Evolutionary conservation across 768 basidiomycete genomes (phyloP).

Genomic region (Punctularia strigosozonata): DNA sequence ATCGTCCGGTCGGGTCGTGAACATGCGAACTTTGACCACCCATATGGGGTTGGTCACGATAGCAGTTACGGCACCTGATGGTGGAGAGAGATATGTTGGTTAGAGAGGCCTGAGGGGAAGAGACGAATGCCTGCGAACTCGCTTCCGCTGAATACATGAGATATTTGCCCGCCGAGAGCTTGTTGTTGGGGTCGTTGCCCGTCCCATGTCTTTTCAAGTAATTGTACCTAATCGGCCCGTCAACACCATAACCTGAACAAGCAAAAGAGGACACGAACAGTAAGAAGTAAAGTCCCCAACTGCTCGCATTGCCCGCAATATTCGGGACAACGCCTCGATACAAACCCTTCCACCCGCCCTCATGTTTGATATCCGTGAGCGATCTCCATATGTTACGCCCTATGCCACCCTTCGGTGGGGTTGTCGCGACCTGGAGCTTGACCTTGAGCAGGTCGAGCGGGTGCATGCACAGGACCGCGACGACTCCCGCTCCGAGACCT

Average conservation of each 20-base stretch:
- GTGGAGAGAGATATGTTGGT: slow-evolving; percentile 8
- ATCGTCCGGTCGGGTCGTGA: slow-evolving; percentile 60
- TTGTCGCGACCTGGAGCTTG: slow-evolving; percentile 81
- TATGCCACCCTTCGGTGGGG: slow-evolving; percentile 43
- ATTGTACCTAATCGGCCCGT: slow-evolving; percentile 61
- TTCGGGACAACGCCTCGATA: slow-evolving; percentile 89
- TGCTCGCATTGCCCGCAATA: slow-evolving; percentile 87
- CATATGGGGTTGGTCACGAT: slow-evolving; percentile 95
- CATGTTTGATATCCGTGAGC: slow-evolving; percentile 57
- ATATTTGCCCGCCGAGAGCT: slow-evolving; percentile 68
- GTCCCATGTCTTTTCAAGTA: slow-evolving; percentile 79
- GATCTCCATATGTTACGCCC: slow-evolving; percentile 70
- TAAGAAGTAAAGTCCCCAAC: slow-evolving; percentile 97
- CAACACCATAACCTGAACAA: neutral
- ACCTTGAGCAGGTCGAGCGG: slow-evolving; percentile 94
- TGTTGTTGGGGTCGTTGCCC: slow-evolving; percentile 49
- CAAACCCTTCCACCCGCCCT: slow-evolving; percentile 73
- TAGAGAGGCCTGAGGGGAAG: slow-evolving; percentile 5
- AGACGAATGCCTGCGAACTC: slow-evolving; percentile 55
- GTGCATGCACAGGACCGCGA: slow-evolving; percentile 92
- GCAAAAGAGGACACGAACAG: slow-evolving; percentile 51
- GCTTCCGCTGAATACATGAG: slow-evolving; percentile 90
- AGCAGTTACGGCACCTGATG: slow-evolving; percentile 80
- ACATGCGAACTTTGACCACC: slow-evolving; percentile 97
- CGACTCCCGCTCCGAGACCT: slow-evolving; percentile 86